These are phyloP conservation scores for Trifolium dubium DNA, from an alignment of 306 rosid species.

Conservation along the genomic window DNA sequence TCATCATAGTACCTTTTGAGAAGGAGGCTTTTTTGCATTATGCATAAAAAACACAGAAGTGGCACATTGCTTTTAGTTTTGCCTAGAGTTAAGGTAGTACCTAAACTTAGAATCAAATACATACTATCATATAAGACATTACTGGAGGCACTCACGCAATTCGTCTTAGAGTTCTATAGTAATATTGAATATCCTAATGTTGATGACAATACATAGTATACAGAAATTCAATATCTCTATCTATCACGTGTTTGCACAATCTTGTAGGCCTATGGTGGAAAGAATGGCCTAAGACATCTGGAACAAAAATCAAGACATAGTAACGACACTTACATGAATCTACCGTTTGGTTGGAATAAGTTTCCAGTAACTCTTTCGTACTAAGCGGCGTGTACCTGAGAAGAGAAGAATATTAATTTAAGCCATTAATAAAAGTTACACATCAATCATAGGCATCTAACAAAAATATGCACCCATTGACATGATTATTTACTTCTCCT, in stretches of 20 bases:
- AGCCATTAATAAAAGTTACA: conserved; percentile 6
- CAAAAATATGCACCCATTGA: background rate
- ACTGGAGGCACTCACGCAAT: background rate
- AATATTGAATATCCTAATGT: background rate
- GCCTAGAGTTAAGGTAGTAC: conserved; percentile 7
- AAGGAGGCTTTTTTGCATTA: background rate
- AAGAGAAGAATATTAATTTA: conserved; percentile 40
- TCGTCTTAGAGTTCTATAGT: conserved; percentile 21
- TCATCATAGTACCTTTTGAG: conserved; percentile 19
- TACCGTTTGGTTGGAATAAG: conserved; percentile 68
- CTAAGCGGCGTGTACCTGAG: conserved; percentile 83
- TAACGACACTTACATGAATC: conserved; percentile 76
- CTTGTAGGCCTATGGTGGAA: background rate
- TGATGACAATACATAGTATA: background rate
- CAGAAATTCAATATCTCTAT: conserved; percentile 13
- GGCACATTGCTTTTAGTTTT: conserved; percentile 11
- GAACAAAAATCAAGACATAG: conserved; percentile 10
- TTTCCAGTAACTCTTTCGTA: conserved; percentile 82
- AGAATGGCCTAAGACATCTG: background rate
- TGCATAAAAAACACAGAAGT: conserved; percentile 22
- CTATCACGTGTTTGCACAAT: conserved; percentile 11
- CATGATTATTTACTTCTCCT: background rate
- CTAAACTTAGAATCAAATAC: conserved; percentile 3
- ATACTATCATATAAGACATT: background rate
- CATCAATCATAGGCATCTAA: conserved; percentile 15